Evolutionary conservation across 2,329 filamentous ascomycete species (phyloP).

Genomic region (Neofusicoccum parvum): DNA sequence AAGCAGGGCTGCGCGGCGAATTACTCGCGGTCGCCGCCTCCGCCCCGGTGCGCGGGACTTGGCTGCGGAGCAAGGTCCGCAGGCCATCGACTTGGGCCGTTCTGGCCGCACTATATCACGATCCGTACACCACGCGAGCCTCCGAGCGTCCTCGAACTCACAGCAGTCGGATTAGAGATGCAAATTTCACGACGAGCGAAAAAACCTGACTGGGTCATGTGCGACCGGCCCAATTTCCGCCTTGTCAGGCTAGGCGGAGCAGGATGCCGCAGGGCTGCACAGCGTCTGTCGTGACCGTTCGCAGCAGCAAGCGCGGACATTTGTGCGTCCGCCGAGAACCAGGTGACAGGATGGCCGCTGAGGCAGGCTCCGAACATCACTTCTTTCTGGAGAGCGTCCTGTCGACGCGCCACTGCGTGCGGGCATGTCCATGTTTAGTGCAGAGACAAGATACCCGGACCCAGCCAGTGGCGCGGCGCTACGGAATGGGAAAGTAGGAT

Average conservation of each 20-base stretch:
- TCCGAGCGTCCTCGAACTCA: neutral
- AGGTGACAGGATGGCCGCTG: too few species aligned
- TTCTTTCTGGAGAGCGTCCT: too few species aligned
- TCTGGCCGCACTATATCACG: neutral
- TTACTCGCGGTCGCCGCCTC: neutral
- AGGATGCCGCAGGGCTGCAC: neutral
- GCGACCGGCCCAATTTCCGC: neutral
- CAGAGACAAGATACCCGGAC: neutral
- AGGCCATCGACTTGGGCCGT: neutral
- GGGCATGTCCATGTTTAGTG: neutral
- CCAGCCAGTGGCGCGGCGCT: neutral
- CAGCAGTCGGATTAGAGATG: neutral
- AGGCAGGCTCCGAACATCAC: too few species aligned
- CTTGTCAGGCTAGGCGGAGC: neutral
- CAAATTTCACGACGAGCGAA: neutral
- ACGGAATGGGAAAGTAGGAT: conserved; percentile 7
- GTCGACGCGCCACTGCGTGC: neutral
- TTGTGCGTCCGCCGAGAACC: neutral
- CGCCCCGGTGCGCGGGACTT: neutral
- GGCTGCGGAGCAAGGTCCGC: neutral
- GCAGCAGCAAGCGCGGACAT: neutral
- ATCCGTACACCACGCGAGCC: neutral
- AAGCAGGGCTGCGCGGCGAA: neutral
- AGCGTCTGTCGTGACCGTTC: neutral
- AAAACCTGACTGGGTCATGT: neutral